These are phyloP conservation scores for Beta vulgaris DNA, from an alignment of 148 eudicot species.

Conservation along the genomic window DNA sequence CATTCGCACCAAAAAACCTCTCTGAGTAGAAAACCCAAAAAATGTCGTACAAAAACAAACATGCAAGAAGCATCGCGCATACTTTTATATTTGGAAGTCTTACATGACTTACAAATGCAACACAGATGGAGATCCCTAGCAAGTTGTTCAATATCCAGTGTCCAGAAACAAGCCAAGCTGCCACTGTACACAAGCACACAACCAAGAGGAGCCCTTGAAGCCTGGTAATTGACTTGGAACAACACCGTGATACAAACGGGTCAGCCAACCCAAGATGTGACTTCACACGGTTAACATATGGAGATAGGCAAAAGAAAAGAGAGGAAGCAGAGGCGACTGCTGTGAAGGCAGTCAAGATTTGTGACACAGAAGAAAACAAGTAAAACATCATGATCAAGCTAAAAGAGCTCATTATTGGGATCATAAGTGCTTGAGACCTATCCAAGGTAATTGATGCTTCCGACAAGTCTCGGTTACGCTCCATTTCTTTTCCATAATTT, in stretches of 20 bases:
- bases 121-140: constrained; percentile 89
- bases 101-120: constrained; percentile 96
- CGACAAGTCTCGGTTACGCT: constrained; percentile 75
- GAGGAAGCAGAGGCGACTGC: constrained; percentile 77
- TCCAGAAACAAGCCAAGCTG: constrained; percentile 88
- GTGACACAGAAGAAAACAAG: constrained; percentile 93
- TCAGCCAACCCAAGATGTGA: constrained; percentile 69
- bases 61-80: constrained; percentile 83
- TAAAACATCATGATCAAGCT: constrained; percentile 95
- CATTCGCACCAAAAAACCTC: constrained; percentile 94
- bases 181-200: constrained; percentile 55
- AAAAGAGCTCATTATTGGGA: constrained; percentile 92
- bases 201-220: constrained; percentile 67
- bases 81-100: constrained; percentile 94
- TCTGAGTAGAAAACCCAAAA: constrained; percentile 99
- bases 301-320: constrained; percentile 77
- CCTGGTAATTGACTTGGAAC: constrained; percentile 79
- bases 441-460: constrained; percentile 94
- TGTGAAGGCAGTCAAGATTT: constrained; percentile 82
- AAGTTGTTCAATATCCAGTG: constrained; percentile 95
- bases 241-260: constrained; percentile 76
- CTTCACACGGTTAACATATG: constrained; percentile 53
- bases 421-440: constrained; percentile 94
- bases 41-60: constrained; percentile 86
- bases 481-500: constrained; percentile 92